Evolutionary conservation across 495 filamentous ascomycete genomes (phyloP).

Genomic region (Hyaloscypha finlandica): DNA sequence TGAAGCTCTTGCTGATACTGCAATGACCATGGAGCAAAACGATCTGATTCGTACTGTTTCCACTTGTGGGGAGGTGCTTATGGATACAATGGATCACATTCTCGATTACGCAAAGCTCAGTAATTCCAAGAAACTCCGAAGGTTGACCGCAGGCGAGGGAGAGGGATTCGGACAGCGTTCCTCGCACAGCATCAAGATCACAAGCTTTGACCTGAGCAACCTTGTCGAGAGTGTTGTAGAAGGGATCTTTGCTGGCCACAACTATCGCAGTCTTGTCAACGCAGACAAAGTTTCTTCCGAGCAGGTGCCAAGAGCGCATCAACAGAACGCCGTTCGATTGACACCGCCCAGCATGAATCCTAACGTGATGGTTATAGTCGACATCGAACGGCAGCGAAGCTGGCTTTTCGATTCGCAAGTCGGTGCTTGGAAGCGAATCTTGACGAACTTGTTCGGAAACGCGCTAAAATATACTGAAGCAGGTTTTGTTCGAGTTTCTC

Average conservation of each 20-base stretch:
- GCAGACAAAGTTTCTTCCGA: not conserved
- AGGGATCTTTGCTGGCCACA: constrained; percentile 41
- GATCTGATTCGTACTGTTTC: constrained; percentile 48
- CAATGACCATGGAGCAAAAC: constrained; percentile 44
- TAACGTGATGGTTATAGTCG: constrained; percentile 30
- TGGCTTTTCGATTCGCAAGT: constrained; percentile 30
- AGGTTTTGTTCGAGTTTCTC: constrained; percentile 54
- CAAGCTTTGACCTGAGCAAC: constrained; percentile 9
- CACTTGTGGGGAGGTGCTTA: constrained; percentile 16
- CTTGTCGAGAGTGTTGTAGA: constrained; percentile 42
- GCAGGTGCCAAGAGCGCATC: not conserved
- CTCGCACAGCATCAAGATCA: not conserved
- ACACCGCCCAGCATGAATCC: constrained; percentile 13
- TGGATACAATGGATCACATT: constrained; percentile 22
- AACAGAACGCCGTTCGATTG: not conserved
- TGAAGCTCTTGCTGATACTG: constrained; percentile 63
- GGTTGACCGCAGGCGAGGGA: too few species aligned
- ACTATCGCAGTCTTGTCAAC: not conserved
- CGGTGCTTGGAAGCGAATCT: constrained; percentile 63
- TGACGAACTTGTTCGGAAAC: constrained; percentile 82
- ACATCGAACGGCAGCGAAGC: constrained; percentile 24
- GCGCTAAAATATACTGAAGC: constrained; percentile 72
- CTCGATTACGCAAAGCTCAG: constrained; percentile 1
- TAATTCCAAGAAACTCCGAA: not conserved
- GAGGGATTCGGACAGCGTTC: too few species aligned